Evolutionary conservation across 768 basidiomycete species (phyloP), one percentile per base, ranked within the genome.

Genomic region (Rhizopogon roseolus): DNA sequence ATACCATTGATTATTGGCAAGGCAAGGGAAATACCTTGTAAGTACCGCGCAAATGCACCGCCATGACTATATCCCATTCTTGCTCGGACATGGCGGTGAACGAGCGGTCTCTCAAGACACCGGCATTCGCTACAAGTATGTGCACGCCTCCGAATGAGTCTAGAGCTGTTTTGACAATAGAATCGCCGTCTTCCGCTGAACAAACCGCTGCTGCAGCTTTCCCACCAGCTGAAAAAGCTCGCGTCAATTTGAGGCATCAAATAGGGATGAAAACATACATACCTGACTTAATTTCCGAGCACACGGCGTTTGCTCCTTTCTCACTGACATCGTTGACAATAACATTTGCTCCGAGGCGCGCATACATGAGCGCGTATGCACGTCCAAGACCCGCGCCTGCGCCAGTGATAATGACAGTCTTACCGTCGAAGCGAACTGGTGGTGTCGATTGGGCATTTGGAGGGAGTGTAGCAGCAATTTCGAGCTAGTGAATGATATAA

Each of bases 371-470:
- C 0, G 97, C 90, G 65, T 98, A 97, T 2, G 83, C 81, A 28
- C 97, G 85, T 16, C 97, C 97, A 29, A 99, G 84, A 50, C 96
- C 97, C 27, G 89, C 92, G 40, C 96, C 96, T 6, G 94, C 91
- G 38, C 96, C 97, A 2, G 97, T 98, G 60, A 98, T 80, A 62
- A 99, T 85, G 55, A 90, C 90, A 10, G 93, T 96, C 74, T 98
- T 87, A 14, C 85, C 88, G 55, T 91, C 88, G 66, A 88, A 98
- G 7, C 85, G 82, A 53, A 98, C 84, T 41, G 79, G 76, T 0
- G 87, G 78, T 1, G 80, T 78, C 10, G 82, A 75, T 65, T 93
- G 91, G 25, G 74, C 57, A 65, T 96, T 97, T 1, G 84, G 59
- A 2, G 88, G 74, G 25, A 88, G 70, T 32, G 73, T 76, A 55